Evolutionary conservation across 129 eudicot species (phyloP).

Genomic region (Cynara cardunculus): DNA sequence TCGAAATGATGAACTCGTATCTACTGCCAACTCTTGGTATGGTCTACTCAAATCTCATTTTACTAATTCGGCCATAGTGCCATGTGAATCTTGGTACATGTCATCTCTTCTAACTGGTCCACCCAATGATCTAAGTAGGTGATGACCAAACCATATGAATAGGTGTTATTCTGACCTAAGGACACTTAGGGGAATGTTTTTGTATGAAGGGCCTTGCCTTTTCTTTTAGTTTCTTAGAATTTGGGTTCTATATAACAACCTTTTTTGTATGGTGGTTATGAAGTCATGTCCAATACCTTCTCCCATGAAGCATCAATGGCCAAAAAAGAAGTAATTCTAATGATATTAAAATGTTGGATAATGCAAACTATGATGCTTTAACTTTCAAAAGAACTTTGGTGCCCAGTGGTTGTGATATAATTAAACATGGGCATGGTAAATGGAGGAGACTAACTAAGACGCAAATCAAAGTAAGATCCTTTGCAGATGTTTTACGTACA

Average conservation of each 20-base stretch:
- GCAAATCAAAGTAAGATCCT: background rate
- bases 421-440: background rate
- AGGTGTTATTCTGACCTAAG: background rate
- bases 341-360: conserved; percentile 8
- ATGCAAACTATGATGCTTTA: background rate
- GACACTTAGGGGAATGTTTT: background rate
- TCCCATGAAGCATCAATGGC: conserved; percentile 5
- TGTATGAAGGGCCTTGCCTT: background rate
- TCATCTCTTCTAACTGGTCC: background rate
- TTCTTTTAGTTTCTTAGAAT: background rate
- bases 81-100: background rate
- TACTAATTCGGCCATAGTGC: background rate
- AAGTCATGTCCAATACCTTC: background rate
- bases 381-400: conserved; percentile 9
- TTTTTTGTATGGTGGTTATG: background rate
- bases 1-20: background rate
- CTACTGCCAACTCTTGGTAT: background rate
- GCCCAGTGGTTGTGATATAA: background rate
- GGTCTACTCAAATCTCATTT: background rate
- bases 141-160: background rate
- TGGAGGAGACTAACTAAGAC: background rate
- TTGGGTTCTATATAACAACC: background rate
- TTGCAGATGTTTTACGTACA: background rate
- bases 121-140: background rate
- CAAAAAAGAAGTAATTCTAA: background rate